Evolutionary conservation across 2,329 filamentous ascomycete genomes (phyloP), one percentile per base, ranked within the genome.

Genomic region (Calonectria pseudoturangicola): DNA sequence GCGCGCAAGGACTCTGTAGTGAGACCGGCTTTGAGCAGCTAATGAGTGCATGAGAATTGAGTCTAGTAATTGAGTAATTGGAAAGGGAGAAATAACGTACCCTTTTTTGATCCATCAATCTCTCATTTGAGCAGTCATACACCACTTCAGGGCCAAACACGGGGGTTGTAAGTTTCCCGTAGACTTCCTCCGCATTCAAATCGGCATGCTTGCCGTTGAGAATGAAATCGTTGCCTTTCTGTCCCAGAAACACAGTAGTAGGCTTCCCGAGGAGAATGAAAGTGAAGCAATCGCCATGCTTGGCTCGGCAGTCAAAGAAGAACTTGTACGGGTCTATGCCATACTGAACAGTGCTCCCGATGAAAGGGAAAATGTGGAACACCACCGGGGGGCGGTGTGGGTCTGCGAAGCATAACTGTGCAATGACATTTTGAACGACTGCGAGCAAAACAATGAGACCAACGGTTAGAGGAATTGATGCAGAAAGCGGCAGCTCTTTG

Each of bases 91-190:
- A n/a, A 47, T 12, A 2, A n/a, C 85, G 71, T 84, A 95, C 94
- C 90, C 96, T 96, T 88, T 98, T 97, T 87, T 98, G 95, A 86
- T 98, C 95, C 95, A 98, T 97, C 78, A 98, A 90, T 84, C 97
- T 96, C 56, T 94, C 89, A 83, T 97, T 97, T 13, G 95, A 94
- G 84, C 95, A 97, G 82, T 97, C 95, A 83, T 97, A 97, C 30
- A 97, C 94, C 15, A 98, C 95, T 84, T 95, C 93, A 75, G 91
- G 91, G 73, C 95, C 95, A 83, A 98, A 98, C 4, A 92, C 90
- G 13, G 90, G 90, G 4, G 90, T 92, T 1, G 90, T 92, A 68
- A 98, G 88, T 56, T 94, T 93, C 58, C 91, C 93, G 85, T 98
- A 98, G 70, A 98, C 93, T 79, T 98, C 95, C 85, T 98, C 95